Evolutionary conservation across 2,329 filamentous ascomycete species (phyloP).

Genomic region (Colletotrichum gloeosporioides): DNA sequence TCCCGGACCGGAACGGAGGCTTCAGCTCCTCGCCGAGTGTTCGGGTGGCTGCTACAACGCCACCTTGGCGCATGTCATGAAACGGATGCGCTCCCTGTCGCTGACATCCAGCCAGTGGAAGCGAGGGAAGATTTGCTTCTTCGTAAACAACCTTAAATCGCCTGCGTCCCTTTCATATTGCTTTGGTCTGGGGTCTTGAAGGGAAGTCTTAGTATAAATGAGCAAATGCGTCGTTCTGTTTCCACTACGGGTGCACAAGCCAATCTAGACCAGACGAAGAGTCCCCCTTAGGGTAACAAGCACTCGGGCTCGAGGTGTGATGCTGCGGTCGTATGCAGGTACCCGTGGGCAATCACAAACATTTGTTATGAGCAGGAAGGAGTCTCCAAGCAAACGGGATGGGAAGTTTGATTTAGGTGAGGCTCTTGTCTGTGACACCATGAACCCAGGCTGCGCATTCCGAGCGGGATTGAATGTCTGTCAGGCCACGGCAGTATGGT

Average conservation of each 20-base stretch:
- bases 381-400: background rate
- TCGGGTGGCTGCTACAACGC: background rate
- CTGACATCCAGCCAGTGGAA: background rate
- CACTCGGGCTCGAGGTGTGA: background rate
- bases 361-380: background rate
- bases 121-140: background rate
- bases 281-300: background rate
- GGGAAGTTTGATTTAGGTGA: background rate
- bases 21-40: background rate
- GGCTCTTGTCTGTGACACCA: background rate
- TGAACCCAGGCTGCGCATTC: background rate
- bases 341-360: slow-evolving; percentile 3
- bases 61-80: slow-evolving; percentile 10
- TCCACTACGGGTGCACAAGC: background rate
- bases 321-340: slow-evolving; percentile 2
- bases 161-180: background rate
- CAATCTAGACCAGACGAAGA: background rate
- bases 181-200: background rate
- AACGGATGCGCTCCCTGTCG: background rate
- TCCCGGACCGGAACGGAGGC: background rate
- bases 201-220: background rate
- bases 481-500: background rate
- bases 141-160: background rate
- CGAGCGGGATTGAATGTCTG: background rate
- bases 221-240: background rate